Conservation (phyloP, 1,139 yeast species). For the Pneumocystis murina region DNA sequence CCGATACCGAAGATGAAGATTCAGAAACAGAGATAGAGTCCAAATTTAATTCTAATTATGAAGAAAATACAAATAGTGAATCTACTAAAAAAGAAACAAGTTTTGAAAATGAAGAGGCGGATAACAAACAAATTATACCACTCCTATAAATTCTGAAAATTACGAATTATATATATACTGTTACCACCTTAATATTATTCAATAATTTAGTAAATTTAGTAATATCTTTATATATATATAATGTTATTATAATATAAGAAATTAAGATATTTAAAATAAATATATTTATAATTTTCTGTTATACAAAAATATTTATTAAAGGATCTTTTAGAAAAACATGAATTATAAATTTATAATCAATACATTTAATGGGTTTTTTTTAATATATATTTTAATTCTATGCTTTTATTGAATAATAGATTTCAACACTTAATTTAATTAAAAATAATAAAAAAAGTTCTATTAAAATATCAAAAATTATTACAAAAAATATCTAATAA, state of each 20-base stretch:
- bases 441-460: background rate
- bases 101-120: conserved; percentile 19
- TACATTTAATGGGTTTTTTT: too few species aligned
- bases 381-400: too few species aligned
- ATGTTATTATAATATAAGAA: conserved; percentile 19
- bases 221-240: conserved; percentile 3
- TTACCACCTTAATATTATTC: conserved; percentile 9
- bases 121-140: conserved; percentile 12
- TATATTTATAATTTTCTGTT: conserved; percentile 16
- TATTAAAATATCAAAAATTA: background rate
- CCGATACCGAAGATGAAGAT: conserved; percentile 26
- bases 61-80: conserved; percentile 19
- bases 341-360: too few species aligned
- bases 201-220: conserved; percentile 14
- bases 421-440: background rate
- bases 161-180: background rate
- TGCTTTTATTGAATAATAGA: conserved; percentile 12
- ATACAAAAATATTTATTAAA: too few species aligned
- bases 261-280: conserved; percentile 20
- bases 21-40: conserved; percentile 7
- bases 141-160: conserved; percentile 20
- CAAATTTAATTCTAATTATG: conserved; percentile 5
- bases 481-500: background rate
- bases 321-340: too few species aligned
- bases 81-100: conserved; percentile 19